Base-by-base conservation (phyloP, 1,139 yeast species). In the Yamadazyma atmosphaerica region DNA sequence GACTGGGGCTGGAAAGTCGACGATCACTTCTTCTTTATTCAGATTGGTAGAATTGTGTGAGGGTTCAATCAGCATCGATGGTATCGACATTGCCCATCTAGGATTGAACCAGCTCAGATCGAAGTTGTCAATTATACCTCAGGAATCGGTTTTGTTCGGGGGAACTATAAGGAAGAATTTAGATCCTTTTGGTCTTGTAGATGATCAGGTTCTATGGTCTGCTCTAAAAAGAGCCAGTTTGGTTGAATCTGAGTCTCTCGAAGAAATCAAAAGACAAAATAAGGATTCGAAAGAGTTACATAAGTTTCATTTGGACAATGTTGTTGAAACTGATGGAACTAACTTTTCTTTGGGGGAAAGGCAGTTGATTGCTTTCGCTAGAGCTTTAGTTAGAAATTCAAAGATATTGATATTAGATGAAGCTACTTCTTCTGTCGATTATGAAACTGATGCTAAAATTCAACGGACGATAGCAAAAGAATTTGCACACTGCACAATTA, bases 371-470 rank as follows among this genome's bases (percentile, higher is more conserved):
- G 84, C 92, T 2, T 72, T 86, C 47, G 87, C 92, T 0, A 73
- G 94, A 49, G 90, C 95, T 0, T 65, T 86, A 45, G 87, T 84
- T n/a, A 74, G 87, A 45, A 72, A 77, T 35, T 69, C 87, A 4
- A 78, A 74, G 53, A 79, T 86, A 41, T 64, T 86, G 47, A 80
- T 86, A 43, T 61, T 86, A 42, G 95, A 86, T 56, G 95, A 86
- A 58, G 94, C 95, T 12, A 86, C 95, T 0, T 84, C 94, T 0
- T 79, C 86, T 8, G 92, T 86, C 31, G 95, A 86, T 56, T 83
- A 81, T 54, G 86, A 80, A 47, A 84, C 94, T 0, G 94, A 86
- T 58, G 68, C 77, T 33, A 77, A 75, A 55, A 83, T 86, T 49
- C 95, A 86, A 32, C 27, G 22, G 14, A 32, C 40, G 3, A 44